Evolutionary conservation across 495 filamentous ascomycete genomes (phyloP).

Genomic region (Chaetomium fimeti): DNA sequence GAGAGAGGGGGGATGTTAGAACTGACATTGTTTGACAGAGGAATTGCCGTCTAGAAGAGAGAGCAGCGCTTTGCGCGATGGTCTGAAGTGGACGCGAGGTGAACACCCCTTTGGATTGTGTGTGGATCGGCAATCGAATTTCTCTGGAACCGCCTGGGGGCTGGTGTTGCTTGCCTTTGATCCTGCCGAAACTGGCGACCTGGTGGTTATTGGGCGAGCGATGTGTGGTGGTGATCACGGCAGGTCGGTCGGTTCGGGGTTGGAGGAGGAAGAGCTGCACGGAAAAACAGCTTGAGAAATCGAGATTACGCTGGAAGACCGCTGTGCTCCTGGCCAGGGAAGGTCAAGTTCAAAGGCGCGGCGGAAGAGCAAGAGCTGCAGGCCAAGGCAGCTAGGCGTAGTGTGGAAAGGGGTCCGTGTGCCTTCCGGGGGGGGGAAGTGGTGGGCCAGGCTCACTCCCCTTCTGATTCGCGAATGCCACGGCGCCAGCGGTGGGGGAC

Average conservation of each 20-base stretch:
- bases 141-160: slow-evolving; percentile 11
- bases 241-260: neutral
- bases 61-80: slow-evolving; percentile 1
- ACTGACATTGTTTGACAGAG: neutral
- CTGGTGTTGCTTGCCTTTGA: slow-evolving; percentile 8
- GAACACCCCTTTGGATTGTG: slow-evolving; percentile 14
- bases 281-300: neutral
- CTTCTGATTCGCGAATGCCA: slow-evolving; percentile 32
- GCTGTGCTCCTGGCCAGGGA: slow-evolving; percentile 13
- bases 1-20: slow-evolving; percentile 17
- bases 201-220: neutral
- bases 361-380: slow-evolving; percentile 16
- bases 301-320: slow-evolving; percentile 5
- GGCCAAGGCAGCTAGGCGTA: slow-evolving; percentile 19
- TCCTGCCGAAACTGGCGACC: neutral
- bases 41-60: slow-evolving; percentile 11
- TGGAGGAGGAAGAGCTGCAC: neutral
- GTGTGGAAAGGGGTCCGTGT: slow-evolving; percentile 31
- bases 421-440: slow-evolving; percentile 23
- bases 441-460: slow-evolving; percentile 16
- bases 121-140: slow-evolving; percentile 26
- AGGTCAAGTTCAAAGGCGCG: slow-evolving; percentile 16
- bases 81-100: neutral
- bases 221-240: slow-evolving; percentile 5
- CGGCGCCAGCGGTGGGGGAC: slow-evolving; percentile 9